phyloP scores from a whole-genome alignment of 495 filamentous ascomycete genomes.

The Bacidia gigantensis region DNA sequence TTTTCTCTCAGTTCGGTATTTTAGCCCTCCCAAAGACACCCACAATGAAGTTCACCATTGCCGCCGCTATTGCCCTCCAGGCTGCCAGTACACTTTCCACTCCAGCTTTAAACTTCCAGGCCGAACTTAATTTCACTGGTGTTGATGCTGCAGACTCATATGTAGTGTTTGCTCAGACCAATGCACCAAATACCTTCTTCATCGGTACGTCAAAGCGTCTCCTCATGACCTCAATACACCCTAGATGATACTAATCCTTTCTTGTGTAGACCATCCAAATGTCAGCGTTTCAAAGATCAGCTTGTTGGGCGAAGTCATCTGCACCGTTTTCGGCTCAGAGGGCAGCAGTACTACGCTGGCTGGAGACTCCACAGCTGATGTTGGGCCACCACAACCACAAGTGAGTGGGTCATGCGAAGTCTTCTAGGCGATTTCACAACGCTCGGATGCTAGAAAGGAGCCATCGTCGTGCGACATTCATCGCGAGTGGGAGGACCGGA shows the following conservation, averaged over 20 bases:
- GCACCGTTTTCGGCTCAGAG: not conserved
- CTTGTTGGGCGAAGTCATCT: not conserved
- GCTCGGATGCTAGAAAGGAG: not conserved
- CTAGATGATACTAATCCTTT: not conserved
- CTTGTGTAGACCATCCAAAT: not conserved
- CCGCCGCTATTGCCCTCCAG: conserved; percentile 14
- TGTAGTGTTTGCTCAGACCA: conserved; percentile 4
- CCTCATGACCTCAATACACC: not conserved
- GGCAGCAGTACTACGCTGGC: conserved; percentile 5
- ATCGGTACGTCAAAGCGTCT: conserved; percentile 7
- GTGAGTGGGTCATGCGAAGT: not conserved
- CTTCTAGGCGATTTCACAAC: too few relatives aligned
- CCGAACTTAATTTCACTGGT: conserved; percentile 4
- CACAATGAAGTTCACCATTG: conserved; percentile 16
- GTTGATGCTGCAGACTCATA: conserved; percentile 1
- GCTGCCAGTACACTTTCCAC: conserved; percentile 1
- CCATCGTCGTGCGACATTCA: not conserved
- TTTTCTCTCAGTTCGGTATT: too few relatives aligned
- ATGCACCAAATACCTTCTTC: not conserved
- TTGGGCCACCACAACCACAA: not conserved
- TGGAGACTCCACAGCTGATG: not conserved
- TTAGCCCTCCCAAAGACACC: too few relatives aligned
- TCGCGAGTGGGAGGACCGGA: not conserved
- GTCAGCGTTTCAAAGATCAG: not conserved
- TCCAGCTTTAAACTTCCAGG: conserved; percentile 4